These are phyloP conservation scores for Biscogniauxia sp. DNA, from an alignment of 2,329 filamentous ascomycete species.

Conservation along the genomic window DNA sequence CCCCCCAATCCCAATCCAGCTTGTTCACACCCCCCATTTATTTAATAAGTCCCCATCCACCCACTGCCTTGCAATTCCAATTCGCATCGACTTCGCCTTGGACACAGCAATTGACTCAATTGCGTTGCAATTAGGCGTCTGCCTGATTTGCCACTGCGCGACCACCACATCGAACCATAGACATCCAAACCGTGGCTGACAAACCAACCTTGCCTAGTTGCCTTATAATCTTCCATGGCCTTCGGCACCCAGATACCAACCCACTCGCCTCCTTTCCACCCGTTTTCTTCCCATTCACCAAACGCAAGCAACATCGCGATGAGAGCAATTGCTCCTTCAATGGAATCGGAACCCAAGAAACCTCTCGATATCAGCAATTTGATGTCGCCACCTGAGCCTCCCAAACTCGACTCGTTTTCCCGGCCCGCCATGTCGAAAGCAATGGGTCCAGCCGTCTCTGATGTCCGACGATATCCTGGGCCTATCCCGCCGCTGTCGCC, in stretches of 20 bases:
- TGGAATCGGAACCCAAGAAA: conserved; percentile 36
- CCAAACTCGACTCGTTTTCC: conserved; percentile 51
- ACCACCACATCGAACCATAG: conserved; percentile 14
- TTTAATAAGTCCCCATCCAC: neutral
- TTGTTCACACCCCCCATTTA: conserved; percentile 1
- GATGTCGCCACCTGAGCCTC: conserved; percentile 61
- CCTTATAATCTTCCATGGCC: conserved; percentile 18
- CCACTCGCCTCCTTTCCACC: conserved; percentile 1
- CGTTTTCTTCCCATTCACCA: conserved; percentile 12
- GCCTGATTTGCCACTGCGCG: conserved; percentile 29
- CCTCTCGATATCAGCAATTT: conserved; percentile 50
- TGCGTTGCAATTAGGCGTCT: conserved; percentile 23
- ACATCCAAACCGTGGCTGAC: conserved; percentile 26
- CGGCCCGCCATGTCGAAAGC: conserved; percentile 27
- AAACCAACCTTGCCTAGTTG: conserved; percentile 25
- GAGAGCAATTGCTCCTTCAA: conserved; percentile 14
- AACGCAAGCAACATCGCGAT: conserved; percentile 16
- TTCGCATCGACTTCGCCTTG: conserved; percentile 10
- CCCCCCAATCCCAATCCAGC: conserved; percentile 1
- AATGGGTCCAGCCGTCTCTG: conserved; percentile 25
- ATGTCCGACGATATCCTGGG: conserved; percentile 34
- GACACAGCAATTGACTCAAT: conserved; percentile 23
- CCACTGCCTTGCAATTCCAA: conserved; percentile 5
- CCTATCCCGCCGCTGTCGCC: conserved; percentile 51
- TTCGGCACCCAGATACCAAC: conserved; percentile 15